phyloP scores from a whole-genome alignment of 441 rosid species.

The Macaranga tanarius region DNA sequence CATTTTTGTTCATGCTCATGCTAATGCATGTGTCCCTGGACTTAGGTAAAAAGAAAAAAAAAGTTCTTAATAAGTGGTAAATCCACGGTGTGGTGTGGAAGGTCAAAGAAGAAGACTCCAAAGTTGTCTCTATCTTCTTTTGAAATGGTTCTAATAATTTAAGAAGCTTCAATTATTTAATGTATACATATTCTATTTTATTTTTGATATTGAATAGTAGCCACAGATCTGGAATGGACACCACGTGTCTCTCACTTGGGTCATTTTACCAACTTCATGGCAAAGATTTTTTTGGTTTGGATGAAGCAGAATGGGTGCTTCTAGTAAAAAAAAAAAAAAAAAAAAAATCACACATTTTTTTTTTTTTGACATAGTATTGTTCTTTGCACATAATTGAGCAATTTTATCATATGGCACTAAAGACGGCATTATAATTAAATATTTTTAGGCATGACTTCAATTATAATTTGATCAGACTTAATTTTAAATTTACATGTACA shows the following conservation, averaged over 20 bases:
- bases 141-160: conserved; percentile 8
- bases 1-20: conserved; percentile 20
- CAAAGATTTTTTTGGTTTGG: background rate
- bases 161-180: too few species aligned
- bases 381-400: too few species aligned
- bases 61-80: background rate
- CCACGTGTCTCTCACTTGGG: conserved; percentile 22
- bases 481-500: too few species aligned
- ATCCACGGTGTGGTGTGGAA: background rate
- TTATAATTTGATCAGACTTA: too few species aligned
- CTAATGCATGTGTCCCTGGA: conserved; percentile 24
- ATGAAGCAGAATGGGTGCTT: too few species aligned
- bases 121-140: conserved; percentile 19
- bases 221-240: conserved; percentile 8
- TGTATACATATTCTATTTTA: too few species aligned
- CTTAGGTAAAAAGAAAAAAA: conserved; percentile 3
- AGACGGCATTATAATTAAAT: too few species aligned
- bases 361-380: too few species aligned
- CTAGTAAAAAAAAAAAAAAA: too few species aligned
- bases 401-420: too few species aligned
- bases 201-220: background rate
- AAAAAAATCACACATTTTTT: too few species aligned
- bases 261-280: background rate
- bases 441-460: too few species aligned
- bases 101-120: conserved; percentile 17